Conservation (phyloP, 2,329 filamentous ascomycete genomes). For the Verticillium dahliae region DNA sequence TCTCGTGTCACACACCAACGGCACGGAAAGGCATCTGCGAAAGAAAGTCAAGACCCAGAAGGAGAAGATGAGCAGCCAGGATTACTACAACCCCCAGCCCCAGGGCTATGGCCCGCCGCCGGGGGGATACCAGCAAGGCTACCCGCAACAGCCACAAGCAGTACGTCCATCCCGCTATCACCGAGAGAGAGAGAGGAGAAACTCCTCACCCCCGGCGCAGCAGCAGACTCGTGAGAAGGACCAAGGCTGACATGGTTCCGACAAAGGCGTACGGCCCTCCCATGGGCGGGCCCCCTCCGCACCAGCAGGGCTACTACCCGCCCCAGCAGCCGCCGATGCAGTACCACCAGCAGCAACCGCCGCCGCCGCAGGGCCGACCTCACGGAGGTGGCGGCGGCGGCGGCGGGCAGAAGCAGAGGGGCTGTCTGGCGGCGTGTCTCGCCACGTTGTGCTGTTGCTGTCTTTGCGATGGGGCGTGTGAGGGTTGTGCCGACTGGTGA, state of each 20-base stretch:
- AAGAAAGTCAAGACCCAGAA: background rate
- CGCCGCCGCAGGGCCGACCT: constrained; percentile 15
- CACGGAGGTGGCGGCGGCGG: constrained; percentile 14
- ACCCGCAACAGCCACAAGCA: constrained; percentile 31
- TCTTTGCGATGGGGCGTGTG: constrained; percentile 41
- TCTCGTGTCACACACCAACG: too few species aligned
- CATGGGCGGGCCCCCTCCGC: constrained; percentile 19
- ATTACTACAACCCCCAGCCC: constrained; percentile 28
- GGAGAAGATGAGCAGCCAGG: constrained; percentile 29
- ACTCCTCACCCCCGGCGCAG: too few species aligned
- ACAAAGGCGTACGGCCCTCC: constrained; percentile 21
- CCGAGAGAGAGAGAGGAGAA: background rate
- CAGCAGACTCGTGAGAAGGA: background rate
- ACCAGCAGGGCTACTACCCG: constrained; percentile 23
- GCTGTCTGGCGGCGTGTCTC: constrained; percentile 39
- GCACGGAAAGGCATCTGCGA: too few species aligned
- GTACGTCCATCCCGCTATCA: constrained; percentile 19
- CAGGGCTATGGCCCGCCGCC: constrained; percentile 1
- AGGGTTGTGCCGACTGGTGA: constrained; percentile 34
- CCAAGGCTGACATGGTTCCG: constrained; percentile 1
- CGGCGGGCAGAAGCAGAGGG: constrained; percentile 23
- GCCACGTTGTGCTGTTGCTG: constrained; percentile 45
- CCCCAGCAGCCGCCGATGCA: constrained; percentile 33
- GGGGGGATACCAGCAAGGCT: constrained; percentile 9
- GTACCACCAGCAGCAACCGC: constrained; percentile 34